phyloP scores from a whole-genome alignment of 2,329 filamentous ascomycete species.

The Fusarium bactridioides region DNA sequence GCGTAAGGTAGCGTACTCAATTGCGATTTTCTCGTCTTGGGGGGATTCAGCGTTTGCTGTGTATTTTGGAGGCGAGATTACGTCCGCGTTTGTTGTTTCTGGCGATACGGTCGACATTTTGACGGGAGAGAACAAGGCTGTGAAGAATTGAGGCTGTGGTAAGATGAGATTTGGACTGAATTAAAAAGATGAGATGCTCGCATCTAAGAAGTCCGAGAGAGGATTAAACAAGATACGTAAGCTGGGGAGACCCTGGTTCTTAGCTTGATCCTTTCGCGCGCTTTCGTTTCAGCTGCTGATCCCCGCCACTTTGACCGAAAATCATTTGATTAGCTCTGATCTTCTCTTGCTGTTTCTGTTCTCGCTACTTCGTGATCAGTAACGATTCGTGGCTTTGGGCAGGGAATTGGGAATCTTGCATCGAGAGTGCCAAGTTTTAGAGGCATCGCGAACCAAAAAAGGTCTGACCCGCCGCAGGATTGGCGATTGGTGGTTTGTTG shows the following conservation, averaged over 20 bases:
- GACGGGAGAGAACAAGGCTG: background rate
- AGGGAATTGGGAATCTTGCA: background rate
- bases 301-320: background rate
- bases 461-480: background rate
- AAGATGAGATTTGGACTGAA: background rate
- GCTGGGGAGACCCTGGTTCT: background rate
- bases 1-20: slow-evolving; percentile 1
- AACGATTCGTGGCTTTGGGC: fast-evolving
- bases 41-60: background rate
- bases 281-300: slow-evolving; percentile 4
- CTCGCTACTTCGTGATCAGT: fast-evolving
- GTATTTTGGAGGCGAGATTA: slow-evolving; percentile 37
- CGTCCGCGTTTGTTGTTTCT: slow-evolving; percentile 6
- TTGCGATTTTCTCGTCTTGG: slow-evolving; percentile 35
- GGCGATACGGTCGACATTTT: slow-evolving; percentile 20
- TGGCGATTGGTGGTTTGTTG: background rate
- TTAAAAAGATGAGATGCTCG: background rate
- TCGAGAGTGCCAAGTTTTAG: background rate
- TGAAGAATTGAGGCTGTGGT: background rate
- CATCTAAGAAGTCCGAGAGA: background rate
- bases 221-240: slow-evolving; percentile 1
- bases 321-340: background rate
- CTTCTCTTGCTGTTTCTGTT: fast-evolving
- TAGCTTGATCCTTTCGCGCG: background rate
- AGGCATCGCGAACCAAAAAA: background rate